Evolutionary conservation across 306 rosid genomes (phyloP).

Genomic region (Prunus padus): DNA sequence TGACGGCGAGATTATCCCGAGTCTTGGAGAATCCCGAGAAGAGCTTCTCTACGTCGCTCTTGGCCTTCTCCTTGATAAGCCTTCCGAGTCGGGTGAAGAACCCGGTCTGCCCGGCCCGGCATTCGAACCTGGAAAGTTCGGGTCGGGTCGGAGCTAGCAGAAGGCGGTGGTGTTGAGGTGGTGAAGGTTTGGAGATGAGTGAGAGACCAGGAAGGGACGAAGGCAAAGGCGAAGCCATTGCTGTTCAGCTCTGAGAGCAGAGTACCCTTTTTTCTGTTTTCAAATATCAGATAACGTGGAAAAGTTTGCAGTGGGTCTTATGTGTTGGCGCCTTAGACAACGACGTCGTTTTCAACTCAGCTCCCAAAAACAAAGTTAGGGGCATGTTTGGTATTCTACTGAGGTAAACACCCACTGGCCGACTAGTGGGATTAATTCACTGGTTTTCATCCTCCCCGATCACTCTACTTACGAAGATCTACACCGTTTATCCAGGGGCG

Average conservation of each 20-base stretch:
- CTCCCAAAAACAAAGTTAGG: no score
- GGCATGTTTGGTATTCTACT: no score
- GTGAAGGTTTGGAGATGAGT: conserved; percentile 29
- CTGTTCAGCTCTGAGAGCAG: background rate
- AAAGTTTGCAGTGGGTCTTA: background rate
- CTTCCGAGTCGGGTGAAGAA: conserved; percentile 79
- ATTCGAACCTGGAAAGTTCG: conserved; percentile 45
- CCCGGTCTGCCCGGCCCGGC: conserved; percentile 75
- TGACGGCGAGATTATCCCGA: conserved; percentile 77
- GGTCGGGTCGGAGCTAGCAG: conserved; percentile 13
- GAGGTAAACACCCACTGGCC: no score
- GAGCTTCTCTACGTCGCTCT: conserved; percentile 85
- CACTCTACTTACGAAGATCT: no score
- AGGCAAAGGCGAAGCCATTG: conserved; percentile 53
- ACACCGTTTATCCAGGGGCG: no score
- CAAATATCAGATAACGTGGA: conserved; percentile 33
- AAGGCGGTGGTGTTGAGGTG: conserved; percentile 26
- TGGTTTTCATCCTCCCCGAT: no score
- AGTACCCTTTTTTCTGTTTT: background rate
- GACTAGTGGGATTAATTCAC: no score
- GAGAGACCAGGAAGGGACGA: conserved; percentile 46
- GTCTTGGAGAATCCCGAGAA: conserved; percentile 91
- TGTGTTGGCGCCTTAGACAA: conserved; percentile 7
- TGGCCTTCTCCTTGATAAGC: conserved; percentile 83
- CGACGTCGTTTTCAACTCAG: no score